Conservation (phyloP, 768 basidiomycete genomes). For the Ramaria rubella region DNA sequence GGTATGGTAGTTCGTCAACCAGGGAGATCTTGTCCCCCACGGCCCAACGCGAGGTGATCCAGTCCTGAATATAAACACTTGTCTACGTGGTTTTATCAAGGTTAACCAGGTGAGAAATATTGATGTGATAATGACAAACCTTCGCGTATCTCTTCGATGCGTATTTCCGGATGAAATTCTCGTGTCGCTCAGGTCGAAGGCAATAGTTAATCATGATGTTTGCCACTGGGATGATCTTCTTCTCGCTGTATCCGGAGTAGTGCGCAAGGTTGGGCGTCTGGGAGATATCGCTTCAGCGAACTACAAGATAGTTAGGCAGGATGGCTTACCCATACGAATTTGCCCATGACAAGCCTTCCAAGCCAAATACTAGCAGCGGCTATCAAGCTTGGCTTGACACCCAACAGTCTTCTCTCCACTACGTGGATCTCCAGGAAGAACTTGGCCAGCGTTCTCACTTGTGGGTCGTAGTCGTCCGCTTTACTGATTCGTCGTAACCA, state of each 20-base stretch:
- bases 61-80: conserved; percentile 74
- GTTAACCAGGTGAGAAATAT: background rate
- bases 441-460: conserved; percentile 82
- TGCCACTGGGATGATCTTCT: conserved; percentile 70
- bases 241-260: conserved; percentile 81
- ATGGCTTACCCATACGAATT: conserved; percentile 75
- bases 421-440: conserved; percentile 84
- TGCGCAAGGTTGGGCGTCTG: conserved; percentile 83
- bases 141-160: conserved; percentile 78
- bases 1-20: conserved; percentile 46
- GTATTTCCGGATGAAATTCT: conserved; percentile 85
- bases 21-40: conserved; percentile 57
- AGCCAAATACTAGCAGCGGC: conserved; percentile 87
- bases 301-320: background rate
- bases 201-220: conserved; percentile 87
- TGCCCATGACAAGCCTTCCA: conserved; percentile 69
- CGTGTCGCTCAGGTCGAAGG: conserved; percentile 61
- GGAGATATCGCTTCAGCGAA: conserved; percentile 6
- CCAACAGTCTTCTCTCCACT: conserved; percentile 74
- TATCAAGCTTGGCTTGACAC: conserved; percentile 66
- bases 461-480: conserved; percentile 85
- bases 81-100: conserved; percentile 39
- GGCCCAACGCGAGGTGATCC: conserved; percentile 75
- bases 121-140: conserved; percentile 35
- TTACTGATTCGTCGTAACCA: conserved; percentile 88